Evolutionary conservation across 1,139 yeast genomes (phyloP), one percentile per base, ranked within the genome.

Genomic region (Pichia sp.): DNA sequence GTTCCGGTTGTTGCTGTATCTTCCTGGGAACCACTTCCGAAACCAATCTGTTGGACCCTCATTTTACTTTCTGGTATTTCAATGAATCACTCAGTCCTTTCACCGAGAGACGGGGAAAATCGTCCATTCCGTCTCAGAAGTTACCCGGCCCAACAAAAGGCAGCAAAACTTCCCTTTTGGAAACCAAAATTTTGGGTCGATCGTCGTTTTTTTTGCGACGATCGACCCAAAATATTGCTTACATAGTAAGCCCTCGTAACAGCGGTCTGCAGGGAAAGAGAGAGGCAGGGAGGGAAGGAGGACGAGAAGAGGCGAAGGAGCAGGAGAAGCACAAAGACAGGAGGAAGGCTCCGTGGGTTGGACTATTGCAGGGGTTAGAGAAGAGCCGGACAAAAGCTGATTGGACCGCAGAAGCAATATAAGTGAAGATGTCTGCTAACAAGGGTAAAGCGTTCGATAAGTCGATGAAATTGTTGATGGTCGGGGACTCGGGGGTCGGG

Each of bases 401-500:
- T 42, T 23, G 45, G 45, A 23, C 10, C 29, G 15, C 15, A 42
- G 23, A 16, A 30, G 8, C 34, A 15, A 16, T 8, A 40, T 3
- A 7, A 34, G 29, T 4, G 6, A 50, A 13, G 8, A 59, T 59
- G 61, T 56, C 59, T 23, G 59, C 60, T 16, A 53, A 52, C 38
- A 57, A 58, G 31, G 59, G 56, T 11, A 59, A 59, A 42, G 59
- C 57, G 60, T 93, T 90, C 72, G 98, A 93, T 71, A 85, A 92
- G 78, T 88, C 95, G 67, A 87, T 93, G 85, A 93, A 93, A 76
- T 82, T 93, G 63, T 80, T 93, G 65, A 81, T 93, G 64, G 96
- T 93, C 60, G 99, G 99, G 56, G 98, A 93, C 74, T 90, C 97
- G 46, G 97, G 79, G 57, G 99, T 93, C 56, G 99, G 99, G 51